Conservation (phyloP, 306 rosid species). For the Prunus kanzakura region DNA sequence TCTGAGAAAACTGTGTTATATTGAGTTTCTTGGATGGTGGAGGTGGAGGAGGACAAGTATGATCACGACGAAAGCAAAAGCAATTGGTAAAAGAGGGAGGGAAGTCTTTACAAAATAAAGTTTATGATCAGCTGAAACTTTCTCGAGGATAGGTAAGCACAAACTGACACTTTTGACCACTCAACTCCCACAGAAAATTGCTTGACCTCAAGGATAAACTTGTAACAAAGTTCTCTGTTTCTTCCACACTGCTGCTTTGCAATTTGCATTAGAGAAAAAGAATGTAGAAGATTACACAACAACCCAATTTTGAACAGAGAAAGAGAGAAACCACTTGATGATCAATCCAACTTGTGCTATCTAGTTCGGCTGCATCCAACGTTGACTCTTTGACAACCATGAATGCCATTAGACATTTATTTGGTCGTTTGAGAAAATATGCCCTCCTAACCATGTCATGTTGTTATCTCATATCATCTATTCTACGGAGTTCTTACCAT, state of each 20-base stretch:
- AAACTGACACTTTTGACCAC: conserved; percentile 18
- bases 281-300: neutral
- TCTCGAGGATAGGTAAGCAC: conserved; percentile 34
- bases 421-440: no score
- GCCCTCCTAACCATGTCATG: no score
- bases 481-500: no score
- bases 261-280: neutral
- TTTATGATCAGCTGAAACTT: conserved; percentile 38
- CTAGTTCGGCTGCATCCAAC: no score
- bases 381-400: no score
- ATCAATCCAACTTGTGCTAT: no score
- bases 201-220: neutral
- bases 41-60: conserved; percentile 42
- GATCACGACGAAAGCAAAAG: conserved; percentile 62
- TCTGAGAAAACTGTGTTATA: neutral
- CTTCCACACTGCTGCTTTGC: neutral
- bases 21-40: neutral
- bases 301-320: neutral
- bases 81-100: conserved; percentile 61
- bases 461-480: no score
- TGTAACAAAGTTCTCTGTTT: neutral
- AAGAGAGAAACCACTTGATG: no score
- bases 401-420: no score
- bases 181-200: neutral
- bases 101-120: conserved; percentile 85